These are phyloP conservation scores for Coniochaeta sp. DNA, from an alignment of 2,329 filamentous ascomycete genomes.

Conservation along the genomic window DNA sequence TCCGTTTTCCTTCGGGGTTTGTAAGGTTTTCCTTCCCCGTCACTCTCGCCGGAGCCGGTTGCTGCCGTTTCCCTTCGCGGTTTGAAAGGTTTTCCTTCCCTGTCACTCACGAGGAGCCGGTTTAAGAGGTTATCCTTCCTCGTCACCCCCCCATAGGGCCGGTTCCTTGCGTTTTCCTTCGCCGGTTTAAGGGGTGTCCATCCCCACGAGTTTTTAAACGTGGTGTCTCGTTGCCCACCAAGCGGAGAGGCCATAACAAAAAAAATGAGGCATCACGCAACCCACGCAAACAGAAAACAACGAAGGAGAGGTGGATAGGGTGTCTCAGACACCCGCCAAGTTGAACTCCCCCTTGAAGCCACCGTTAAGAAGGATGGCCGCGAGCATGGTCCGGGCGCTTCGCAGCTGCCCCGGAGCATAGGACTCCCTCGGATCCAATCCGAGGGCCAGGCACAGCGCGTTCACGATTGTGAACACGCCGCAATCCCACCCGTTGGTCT, in stretches of 20 bases:
- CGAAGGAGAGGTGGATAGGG: neutral
- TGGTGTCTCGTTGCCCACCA: neutral
- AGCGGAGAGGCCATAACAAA: no score
- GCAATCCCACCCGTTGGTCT: conserved; percentile 66
- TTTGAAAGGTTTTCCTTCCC: neutral
- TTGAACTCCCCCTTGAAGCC: conserved; percentile 57
- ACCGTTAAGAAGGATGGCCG: conserved; percentile 58
- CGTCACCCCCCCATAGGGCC: neutral
- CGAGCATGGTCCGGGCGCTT: conserved; percentile 54
- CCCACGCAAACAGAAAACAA: neutral
- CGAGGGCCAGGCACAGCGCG: conserved; percentile 53
- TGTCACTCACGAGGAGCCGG: neutral
- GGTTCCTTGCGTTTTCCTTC: neutral
- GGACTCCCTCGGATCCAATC: conserved; percentile 39
- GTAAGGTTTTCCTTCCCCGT: neutral
- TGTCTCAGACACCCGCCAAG: conserved; percentile 27
- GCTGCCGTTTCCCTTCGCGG: no score
- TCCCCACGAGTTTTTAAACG: neutral
- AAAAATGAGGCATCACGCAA: no score
- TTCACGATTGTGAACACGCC: conserved; percentile 74
- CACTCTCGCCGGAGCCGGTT: neutral
- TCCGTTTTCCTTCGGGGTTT: neutral
- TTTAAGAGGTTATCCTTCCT: neutral
- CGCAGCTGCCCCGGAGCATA: conserved; percentile 49
- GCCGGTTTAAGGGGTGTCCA: neutral